Evolutionary conservation across 192 early-diverging fungal species (phyloP), one percentile per base, ranked within the genome.

Genomic region (Entomortierella chlamydospora): DNA sequence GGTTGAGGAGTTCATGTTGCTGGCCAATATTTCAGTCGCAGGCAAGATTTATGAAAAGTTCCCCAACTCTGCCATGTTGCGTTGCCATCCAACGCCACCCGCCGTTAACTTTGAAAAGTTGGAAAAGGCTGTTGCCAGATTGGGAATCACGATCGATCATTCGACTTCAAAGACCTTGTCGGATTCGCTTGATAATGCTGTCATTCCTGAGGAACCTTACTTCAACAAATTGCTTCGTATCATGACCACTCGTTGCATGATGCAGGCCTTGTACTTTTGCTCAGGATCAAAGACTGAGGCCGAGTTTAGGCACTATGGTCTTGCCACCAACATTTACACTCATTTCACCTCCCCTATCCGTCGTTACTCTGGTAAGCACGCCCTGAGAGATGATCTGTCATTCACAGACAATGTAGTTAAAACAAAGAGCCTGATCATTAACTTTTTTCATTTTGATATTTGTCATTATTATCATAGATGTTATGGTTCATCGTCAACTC

Each of bases 321-420:
- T 99, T 29, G 95, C 95, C 5, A 86, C 88, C 8, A 87, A 90
- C 17, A 95, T 97, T 57, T 99, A 99, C 88, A 99, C 98, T 10
- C 98, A 99, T 74, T 99, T 99, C 67, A 99, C 98, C 2, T 96
- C 95, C 11, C 98, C 98, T n/a, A 99, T 99, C 83, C 91, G 98
- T 69, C 93, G 98, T 84, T 99, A 99, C 76, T 91, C 98, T 54
- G 88, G 87, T 86, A 81, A 71, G 72, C 34, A 10, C 34, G 4
- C 10, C 10, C 10, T 37, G 4, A 37, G n/a, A n/a, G n/a, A n/a
- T n/a, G n/a, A n/a, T n/a, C n/a, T n/a, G n/a, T n/a, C n/a, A n/a
- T n/a, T n/a, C n/a, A n/a, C n/a, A n/a, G n/a, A n/a, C n/a, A n/a
- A n/a, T n/a, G n/a, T n/a, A n/a, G n/a, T n/a, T 43, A 43, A 43